Evolutionary conservation across 257 asterid genomes (phyloP), one percentile per base, ranked within the genome.

Genomic region (Pogostemon cablin): DNA sequence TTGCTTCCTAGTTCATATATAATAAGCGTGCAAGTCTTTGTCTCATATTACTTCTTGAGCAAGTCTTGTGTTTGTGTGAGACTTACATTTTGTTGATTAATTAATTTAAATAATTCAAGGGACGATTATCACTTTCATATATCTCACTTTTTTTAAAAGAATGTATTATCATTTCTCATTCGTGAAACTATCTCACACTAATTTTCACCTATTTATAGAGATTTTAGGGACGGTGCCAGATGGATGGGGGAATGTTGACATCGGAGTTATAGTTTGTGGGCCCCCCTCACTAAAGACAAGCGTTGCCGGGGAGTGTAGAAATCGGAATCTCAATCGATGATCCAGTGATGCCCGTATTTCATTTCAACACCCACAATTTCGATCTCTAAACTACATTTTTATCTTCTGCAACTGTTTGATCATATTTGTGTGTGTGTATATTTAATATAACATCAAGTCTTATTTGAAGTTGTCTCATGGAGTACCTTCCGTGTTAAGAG

Each of bases 301-400:
- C 73, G 91, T 92, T 73, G 98, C 98, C 32, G 86, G 69, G 56
- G 88, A 86, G 69, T 90, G 98, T 61, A 78, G 96, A 71, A 71
- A 77, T 5, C 80, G 76, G 50, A 92, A 86, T 77, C 82, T 92
- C 46, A 75, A 47, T 48, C 75, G 90, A 54, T 79, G 76, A 72
- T 49, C 68, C 9, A 77, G 75, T 53, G 62, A 70, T 32, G 85
- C 97, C 97, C 0, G 79, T 92, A 10, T 90, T 86, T 67, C 97
- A 92, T 81, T 92, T 90, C 91, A 85, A 92, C 79, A 85, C 89
- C 84, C 98, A 92, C 80, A 92, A 91, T 38, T 92, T 92, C 74
- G 98, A 90, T 79, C 92, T 92, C 64, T 92, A 82, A 32, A 61
- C 5, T 11, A 44, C 5, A 20, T 20, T 1, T 20, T 20, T 0